These are phyloP conservation scores for Kwoniella sp. DNA, from an alignment of 768 basidiomycete genomes.

Conservation along the genomic window DNA sequence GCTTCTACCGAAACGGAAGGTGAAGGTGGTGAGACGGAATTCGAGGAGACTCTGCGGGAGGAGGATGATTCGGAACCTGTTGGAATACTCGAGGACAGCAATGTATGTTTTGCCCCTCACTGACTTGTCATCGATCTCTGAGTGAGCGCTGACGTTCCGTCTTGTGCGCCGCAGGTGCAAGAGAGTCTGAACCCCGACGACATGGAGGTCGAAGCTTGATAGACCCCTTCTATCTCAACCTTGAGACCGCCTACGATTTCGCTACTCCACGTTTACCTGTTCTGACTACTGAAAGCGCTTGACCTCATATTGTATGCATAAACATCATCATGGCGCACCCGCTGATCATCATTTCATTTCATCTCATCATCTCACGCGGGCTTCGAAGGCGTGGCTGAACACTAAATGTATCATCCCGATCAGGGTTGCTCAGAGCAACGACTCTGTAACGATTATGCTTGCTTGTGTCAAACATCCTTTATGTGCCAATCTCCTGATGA, in stretches of 20 bases:
- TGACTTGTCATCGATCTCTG: too few species aligned
- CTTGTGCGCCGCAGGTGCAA: conserved; percentile 37
- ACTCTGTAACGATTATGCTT: not conserved
- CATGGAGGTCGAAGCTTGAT: conserved; percentile 30
- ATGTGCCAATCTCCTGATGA: not conserved
- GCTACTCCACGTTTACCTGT: too few species aligned
- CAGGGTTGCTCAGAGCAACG: not conserved
- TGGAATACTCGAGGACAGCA: conserved; percentile 33
- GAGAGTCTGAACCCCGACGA: conserved; percentile 32
- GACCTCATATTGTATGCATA: not conserved
- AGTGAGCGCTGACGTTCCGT: not conserved
- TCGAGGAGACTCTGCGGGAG: conserved; percentile 15
- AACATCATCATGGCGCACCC: too few species aligned
- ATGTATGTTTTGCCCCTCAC: conserved; percentile 15
- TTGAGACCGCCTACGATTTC: too few species aligned
- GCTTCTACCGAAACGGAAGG: conserved; percentile 25
- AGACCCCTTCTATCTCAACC: too few species aligned
- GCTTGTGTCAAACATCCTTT: not conserved
- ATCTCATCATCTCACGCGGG: too few species aligned
- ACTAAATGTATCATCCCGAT: too few species aligned
- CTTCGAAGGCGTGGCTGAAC: too few species aligned
- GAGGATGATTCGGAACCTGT: conserved; percentile 29
- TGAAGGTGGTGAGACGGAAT: conserved; percentile 5
- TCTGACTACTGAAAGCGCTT: not conserved
- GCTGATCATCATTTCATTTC: too few species aligned